A percentile compares a stretch with the other conserved stretches of the same genome.
These are phyloP conservation scores for Microbotryum violaceum DNA, from an alignment of 1,284 basidiomycete genomes.

Conservation along the genomic window DNA sequence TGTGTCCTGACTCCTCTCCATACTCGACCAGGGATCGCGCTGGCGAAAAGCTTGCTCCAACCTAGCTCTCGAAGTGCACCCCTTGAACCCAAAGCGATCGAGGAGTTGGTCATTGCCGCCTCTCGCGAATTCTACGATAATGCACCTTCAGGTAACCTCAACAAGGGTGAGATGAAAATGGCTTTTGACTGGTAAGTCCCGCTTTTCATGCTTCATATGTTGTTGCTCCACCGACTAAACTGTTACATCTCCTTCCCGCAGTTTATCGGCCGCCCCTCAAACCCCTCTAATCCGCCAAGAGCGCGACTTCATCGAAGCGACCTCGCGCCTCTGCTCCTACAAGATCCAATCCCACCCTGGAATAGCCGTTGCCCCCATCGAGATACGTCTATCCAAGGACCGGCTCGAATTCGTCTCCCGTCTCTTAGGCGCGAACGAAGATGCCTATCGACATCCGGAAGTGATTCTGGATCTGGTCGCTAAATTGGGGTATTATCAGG, in stretches of 20 bases:
- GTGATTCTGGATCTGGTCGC: constrained; percentile 78
- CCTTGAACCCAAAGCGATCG: constrained; percentile 52
- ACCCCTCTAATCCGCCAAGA: constrained; percentile 61
- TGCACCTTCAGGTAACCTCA: constrained; percentile 79
- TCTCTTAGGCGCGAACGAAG: constrained; percentile 68
- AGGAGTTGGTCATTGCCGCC: constrained; percentile 67
- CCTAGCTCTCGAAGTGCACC: constrained; percentile 46
- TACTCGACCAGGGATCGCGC: constrained; percentile 57
- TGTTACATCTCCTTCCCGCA: constrained; percentile 37
- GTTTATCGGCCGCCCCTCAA: constrained; percentile 61
- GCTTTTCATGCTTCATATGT: neutral
- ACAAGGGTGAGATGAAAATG: constrained; percentile 85
- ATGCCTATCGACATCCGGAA: constrained; percentile 79
- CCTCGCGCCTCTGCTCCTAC: constrained; percentile 73
- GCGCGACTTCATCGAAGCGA: constrained; percentile 89
- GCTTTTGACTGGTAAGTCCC: constrained; percentile 79
- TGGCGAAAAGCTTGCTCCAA: constrained; percentile 61
- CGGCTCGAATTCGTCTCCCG: constrained; percentile 67
- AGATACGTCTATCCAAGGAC: constrained; percentile 80
- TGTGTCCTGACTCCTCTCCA: neutral
- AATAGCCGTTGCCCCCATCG: constrained; percentile 72
- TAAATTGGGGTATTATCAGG: constrained; percentile 70
- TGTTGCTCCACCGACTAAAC: neutral
- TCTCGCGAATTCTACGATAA: constrained; percentile 90
- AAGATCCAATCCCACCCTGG: constrained; percentile 64